Evolutionary conservation across 75 land plant species (phyloP).

Genomic region (Chamaecyparis obtusa): DNA sequence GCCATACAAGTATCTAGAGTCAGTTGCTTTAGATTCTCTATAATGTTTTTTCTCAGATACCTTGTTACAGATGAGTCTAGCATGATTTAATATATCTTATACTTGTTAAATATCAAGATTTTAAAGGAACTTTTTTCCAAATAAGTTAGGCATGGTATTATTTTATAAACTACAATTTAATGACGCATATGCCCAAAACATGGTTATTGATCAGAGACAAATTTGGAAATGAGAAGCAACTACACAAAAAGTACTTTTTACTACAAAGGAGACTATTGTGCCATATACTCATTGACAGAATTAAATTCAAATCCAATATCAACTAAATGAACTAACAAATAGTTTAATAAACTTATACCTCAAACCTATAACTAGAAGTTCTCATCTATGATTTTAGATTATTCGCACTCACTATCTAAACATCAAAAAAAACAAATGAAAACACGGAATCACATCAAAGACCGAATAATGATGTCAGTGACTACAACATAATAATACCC

Average conservation of each 20-base stretch:
- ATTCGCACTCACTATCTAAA: too few relatives aligned
- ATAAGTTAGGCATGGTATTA: neutral
- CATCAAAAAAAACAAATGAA: neutral
- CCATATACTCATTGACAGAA: neutral
- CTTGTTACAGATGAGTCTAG: neutral
- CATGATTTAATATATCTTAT: neutral
- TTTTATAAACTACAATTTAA: neutral
- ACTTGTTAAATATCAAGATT: neutral
- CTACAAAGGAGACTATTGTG: neutral
- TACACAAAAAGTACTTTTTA: neutral
- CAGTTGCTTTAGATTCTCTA: neutral
- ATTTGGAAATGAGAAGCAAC: neutral
- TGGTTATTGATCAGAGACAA: neutral
- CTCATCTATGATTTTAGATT: neutral
- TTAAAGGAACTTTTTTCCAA: neutral
- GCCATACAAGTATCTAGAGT: neutral
- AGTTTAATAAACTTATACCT: neutral
- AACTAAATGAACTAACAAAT: neutral
- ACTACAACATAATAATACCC: neutral
- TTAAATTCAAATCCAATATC: neutral
- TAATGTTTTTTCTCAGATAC: neutral
- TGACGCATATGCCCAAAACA: neutral
- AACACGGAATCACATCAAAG: neutral
- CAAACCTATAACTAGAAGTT: neutral
- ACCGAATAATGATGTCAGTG: neutral